These are phyloP conservation scores for Cryptococcus amylolentus DNA, from an alignment of 1,284 basidiomycete genomes.

Conservation along the genomic window DNA sequence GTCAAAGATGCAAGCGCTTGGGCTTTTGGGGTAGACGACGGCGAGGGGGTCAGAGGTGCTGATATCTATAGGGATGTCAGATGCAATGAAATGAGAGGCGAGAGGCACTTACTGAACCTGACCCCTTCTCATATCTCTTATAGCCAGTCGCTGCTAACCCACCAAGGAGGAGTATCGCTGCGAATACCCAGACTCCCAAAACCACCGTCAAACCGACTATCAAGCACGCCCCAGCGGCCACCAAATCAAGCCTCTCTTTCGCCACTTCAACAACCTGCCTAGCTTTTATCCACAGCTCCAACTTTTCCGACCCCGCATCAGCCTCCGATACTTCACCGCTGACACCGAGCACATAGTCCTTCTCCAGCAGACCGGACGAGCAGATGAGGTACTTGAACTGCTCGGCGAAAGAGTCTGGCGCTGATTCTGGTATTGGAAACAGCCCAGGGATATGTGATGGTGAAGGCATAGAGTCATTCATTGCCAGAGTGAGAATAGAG, in stretches of 20 bases:
- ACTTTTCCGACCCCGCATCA: neutral
- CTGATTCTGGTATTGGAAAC: neutral
- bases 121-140: neutral
- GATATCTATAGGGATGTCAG: neutral
- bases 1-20: slow-evolving; percentile 11
- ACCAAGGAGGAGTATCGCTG: neutral
- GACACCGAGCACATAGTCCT: slow-evolving; percentile 28
- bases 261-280: slow-evolving; percentile 1
- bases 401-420: slow-evolving; percentile 32
- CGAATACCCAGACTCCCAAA: slow-evolving; percentile 3
- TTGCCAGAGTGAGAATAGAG: neutral
- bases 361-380: slow-evolving; percentile 40
- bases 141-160: neutral
- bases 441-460: neutral
- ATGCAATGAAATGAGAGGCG: neutral
- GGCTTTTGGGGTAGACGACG: neutral
- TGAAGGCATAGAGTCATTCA: neutral
- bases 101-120: neutral
- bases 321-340: slow-evolving; percentile 5
- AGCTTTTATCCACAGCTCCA: neutral
- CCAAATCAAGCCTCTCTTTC: slow-evolving; percentile 22
- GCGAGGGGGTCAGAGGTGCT: neutral
- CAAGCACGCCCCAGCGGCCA: slow-evolving; percentile 14
- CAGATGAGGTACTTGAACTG: slow-evolving; percentile 44
- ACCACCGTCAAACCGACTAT: slow-evolving; percentile 9